These are phyloP conservation scores for Penicillium parvum DNA, from an alignment of 495 filamentous ascomycete genomes.

Conservation along the genomic window DNA sequence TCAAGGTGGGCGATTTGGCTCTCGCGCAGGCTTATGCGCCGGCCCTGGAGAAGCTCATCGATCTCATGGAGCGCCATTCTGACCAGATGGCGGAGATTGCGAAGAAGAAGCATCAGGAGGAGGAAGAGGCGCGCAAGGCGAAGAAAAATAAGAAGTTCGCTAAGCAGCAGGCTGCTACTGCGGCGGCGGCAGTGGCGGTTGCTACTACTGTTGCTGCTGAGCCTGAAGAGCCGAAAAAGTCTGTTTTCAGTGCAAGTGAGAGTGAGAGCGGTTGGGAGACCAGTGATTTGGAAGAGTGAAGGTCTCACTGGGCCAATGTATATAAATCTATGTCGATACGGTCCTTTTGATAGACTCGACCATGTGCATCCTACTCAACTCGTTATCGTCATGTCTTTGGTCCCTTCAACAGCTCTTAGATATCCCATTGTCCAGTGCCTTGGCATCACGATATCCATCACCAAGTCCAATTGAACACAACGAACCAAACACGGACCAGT, in stretches of 20 bases:
- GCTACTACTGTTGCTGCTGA: constrained; percentile 7
- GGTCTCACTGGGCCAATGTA: neutral
- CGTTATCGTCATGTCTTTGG: too few species aligned
- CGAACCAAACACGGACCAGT: too few species aligned
- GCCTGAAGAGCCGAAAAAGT: constrained; percentile 6
- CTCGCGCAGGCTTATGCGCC: constrained; percentile 70
- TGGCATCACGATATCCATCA: too few species aligned
- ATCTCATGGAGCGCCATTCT: constrained; percentile 31
- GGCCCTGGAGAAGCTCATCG: constrained; percentile 64
- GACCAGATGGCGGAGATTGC: constrained; percentile 13
- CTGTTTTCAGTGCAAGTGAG: constrained; percentile 39
- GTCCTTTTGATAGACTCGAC: neutral
- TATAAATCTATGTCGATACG: constrained; percentile 1
- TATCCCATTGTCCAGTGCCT: too few species aligned
- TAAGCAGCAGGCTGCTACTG: constrained; percentile 9
- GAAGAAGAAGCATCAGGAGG: constrained; percentile 17
- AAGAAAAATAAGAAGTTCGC: constrained; percentile 24
- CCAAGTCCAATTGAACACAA: too few species aligned
- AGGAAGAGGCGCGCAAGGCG: constrained; percentile 22
- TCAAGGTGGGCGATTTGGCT: constrained; percentile 75
- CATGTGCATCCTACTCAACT: neutral
- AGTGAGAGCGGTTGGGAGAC: constrained; percentile 43
- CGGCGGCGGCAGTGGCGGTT: constrained; percentile 4
- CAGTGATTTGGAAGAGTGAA: constrained; percentile 23
- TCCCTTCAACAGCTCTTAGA: too few species aligned